Evolutionary conservation across 257 asterid genomes (phyloP).

Genomic region (Salvia hispanica): DNA sequence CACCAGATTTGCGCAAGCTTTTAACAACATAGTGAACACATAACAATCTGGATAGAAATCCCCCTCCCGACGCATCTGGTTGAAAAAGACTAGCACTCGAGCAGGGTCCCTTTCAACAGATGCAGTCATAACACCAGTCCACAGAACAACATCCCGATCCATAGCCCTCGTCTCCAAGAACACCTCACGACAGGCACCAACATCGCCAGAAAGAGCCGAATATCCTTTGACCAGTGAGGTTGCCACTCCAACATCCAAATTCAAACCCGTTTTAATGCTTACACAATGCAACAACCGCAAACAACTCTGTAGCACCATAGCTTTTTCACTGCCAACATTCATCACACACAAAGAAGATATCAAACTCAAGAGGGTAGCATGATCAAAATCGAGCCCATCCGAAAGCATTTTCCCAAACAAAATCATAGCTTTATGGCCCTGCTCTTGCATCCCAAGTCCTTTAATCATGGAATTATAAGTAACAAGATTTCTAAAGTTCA

Average conservation of each 20-base stretch:
- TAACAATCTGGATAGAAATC: conserved; percentile 54
- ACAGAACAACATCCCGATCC: conserved; percentile 61
- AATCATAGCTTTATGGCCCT: conserved; percentile 44
- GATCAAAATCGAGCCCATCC: conserved; percentile 60
- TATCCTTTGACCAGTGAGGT: conserved; percentile 73
- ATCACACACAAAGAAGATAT: conserved; percentile 50
- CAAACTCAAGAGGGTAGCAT: conserved; percentile 58
- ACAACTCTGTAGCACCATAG: conserved; percentile 44
- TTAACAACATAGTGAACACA: conserved; percentile 56
- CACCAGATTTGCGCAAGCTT: conserved; percentile 79
- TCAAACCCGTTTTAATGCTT: conserved; percentile 52
- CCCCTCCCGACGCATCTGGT: conserved; percentile 56
- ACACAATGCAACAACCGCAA: conserved; percentile 64
- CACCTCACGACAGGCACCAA: conserved; percentile 47
- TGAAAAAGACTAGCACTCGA: conserved; percentile 53
- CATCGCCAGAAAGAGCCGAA: conserved; percentile 55
- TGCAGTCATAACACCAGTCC: conserved; percentile 77
- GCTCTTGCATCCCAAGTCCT: conserved; percentile 54
- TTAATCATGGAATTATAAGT: conserved; percentile 78
- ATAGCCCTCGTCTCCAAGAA: conserved; percentile 52
- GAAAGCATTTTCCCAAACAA: conserved; percentile 51
- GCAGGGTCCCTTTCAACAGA: conserved; percentile 59
- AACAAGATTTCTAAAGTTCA: conserved; percentile 57
- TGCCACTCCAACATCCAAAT: conserved; percentile 57
- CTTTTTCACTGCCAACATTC: conserved; percentile 29